Conservation (phyloP, 176 grass and related monocot species). For the Eleusine indica region DNA sequence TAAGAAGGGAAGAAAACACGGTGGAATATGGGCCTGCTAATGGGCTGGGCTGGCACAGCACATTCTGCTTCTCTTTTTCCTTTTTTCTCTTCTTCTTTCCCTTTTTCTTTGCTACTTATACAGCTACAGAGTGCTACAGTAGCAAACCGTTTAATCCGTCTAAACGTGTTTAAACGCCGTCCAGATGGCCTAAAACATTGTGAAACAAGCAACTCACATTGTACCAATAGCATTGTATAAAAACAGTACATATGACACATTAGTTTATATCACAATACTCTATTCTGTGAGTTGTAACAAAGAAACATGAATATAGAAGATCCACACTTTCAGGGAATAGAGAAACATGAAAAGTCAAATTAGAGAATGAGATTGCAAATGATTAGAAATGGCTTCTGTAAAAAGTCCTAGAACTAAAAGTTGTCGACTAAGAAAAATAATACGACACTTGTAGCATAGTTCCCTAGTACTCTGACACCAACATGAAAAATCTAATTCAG, state of each 20-base stretch:
- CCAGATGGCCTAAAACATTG: too few relatives aligned
- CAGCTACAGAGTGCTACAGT: too few relatives aligned
- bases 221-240: not conserved
- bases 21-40: too few relatives aligned
- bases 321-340: not conserved
- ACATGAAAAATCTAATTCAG: constrained; percentile 1
- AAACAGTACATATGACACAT: not conserved
- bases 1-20: too few relatives aligned
- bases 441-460: constrained; percentile 13
- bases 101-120: too few relatives aligned
- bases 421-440: not conserved
- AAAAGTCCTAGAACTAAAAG: not conserved
- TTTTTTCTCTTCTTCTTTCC: too few relatives aligned
- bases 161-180: too few relatives aligned
- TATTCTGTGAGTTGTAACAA: constrained; percentile 4
- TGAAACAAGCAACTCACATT: not conserved
- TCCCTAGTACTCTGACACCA: not conserved
- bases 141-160: too few relatives aligned
- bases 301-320: not conserved
- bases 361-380: constrained; percentile 18
- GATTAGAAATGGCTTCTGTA: not conserved
- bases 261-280: not conserved
- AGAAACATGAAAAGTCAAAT: not conserved
- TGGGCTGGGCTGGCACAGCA: too few relatives aligned
- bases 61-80: too few relatives aligned